Evolutionary conservation across 192 early-diverging fungal genomes (phyloP).

Genomic region (Backusella circina): DNA sequence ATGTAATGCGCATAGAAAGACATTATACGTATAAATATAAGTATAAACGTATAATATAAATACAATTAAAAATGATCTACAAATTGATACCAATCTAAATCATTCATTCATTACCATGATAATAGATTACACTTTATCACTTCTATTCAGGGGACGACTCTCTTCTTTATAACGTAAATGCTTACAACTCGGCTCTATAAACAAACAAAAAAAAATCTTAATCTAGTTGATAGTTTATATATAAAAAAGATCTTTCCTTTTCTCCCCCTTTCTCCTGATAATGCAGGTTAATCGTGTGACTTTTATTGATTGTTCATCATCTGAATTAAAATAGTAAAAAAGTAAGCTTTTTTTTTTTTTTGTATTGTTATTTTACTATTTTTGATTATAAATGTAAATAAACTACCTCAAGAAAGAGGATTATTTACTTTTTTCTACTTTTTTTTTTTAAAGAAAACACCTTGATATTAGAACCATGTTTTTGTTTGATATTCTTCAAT

Average conservation of each 20-base stretch:
- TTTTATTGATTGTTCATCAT: neutral
- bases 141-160: neutral
- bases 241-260: neutral
- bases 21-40: neutral
- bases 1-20: neutral
- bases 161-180: neutral
- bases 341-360: no score
- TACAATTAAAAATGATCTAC: neutral
- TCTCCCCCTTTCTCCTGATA: neutral
- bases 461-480: no score
- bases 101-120: neutral
- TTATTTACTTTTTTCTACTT: no score
- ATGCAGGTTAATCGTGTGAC: neutral
- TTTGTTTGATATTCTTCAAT: no score
- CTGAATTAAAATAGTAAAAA: neutral
- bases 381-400: no score
- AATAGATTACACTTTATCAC: neutral
- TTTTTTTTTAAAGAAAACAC: no score
- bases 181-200: neutral
- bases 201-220: no score
- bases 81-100: neutral
- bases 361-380: no score
- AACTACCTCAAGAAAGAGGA: no score
- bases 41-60: neutral
- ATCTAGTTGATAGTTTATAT: no score